Evolutionary conservation across 2,329 filamentous ascomycete genomes (phyloP).

Genomic region (Neofusicoccum sp.): DNA sequence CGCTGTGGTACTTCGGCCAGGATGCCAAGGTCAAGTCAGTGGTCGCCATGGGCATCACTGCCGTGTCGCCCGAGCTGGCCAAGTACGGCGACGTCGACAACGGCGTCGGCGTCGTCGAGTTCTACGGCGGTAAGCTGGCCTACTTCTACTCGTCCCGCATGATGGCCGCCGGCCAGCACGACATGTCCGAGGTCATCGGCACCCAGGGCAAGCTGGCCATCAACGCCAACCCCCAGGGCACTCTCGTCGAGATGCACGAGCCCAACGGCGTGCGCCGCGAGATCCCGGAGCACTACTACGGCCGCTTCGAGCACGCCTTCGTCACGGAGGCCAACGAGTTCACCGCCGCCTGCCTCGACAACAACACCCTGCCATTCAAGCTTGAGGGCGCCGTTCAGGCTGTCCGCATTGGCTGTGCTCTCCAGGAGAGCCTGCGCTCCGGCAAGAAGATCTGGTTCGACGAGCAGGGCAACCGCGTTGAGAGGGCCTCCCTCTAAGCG

Average conservation of each 20-base stretch:
- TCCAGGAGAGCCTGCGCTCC: constrained; percentile 44
- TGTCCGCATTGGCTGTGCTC: constrained; percentile 57
- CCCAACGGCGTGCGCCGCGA: constrained; percentile 55
- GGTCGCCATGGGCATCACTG: constrained; percentile 57
- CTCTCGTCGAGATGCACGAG: constrained; percentile 57
- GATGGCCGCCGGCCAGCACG: constrained; percentile 67
- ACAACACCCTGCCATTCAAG: constrained; percentile 55
- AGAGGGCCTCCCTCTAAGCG: constrained; percentile 37
- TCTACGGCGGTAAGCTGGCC: constrained; percentile 61
- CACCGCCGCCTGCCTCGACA: constrained; percentile 57
- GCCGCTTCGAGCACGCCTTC: constrained; percentile 62
- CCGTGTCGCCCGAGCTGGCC: constrained; percentile 57
- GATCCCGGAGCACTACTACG: constrained; percentile 62
- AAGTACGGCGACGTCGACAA: constrained; percentile 63
- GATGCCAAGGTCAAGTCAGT: constrained; percentile 56
- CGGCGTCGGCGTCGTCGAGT: constrained; percentile 64
- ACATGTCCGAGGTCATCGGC: constrained; percentile 66
- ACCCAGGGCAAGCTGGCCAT: constrained; percentile 63
- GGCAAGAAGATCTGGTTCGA: constrained; percentile 56
- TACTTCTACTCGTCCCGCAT: constrained; percentile 64
- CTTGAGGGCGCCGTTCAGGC: constrained; percentile 57
- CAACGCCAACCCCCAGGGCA: constrained; percentile 57
- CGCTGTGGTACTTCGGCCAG: constrained; percentile 62
- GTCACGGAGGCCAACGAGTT: constrained; percentile 65
- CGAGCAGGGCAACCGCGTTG: constrained; percentile 49